Evolutionary conservation across 805 yeast genomes (phyloP).

Genomic region (Metschnikowia reukaufii): DNA sequence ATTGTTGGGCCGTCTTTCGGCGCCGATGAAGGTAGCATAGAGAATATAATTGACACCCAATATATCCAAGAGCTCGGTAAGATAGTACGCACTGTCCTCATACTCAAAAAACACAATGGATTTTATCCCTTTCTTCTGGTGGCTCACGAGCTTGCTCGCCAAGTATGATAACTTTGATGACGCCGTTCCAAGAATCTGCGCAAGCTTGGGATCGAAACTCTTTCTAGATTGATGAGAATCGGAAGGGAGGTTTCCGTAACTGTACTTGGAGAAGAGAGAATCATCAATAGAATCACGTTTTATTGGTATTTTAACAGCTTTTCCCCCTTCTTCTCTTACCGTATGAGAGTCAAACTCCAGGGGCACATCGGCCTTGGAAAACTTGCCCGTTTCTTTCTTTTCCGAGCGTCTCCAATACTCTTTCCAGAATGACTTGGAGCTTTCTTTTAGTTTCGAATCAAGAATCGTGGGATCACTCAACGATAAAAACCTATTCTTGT

Average conservation of each 20-base stretch:
- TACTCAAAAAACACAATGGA: conserved; percentile 68
- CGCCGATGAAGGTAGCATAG: conserved; percentile 60
- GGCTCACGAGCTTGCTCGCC: conserved; percentile 52
- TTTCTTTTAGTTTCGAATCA: conserved; percentile 29
- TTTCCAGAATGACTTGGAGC: conserved; percentile 51
- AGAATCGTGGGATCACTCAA: conserved; percentile 30
- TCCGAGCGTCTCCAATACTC: conserved; percentile 49
- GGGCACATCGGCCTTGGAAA: conserved; percentile 35
- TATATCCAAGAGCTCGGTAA: conserved; percentile 63
- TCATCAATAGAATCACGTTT: neutral
- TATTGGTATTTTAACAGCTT: neutral
- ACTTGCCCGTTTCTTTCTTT: conserved; percentile 36
- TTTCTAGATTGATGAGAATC: neutral
- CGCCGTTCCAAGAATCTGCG: conserved; percentile 56
- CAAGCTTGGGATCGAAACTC: conserved; percentile 17
- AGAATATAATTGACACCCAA: conserved; percentile 60
- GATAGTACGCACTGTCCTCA: conserved; percentile 68
- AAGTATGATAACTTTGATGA: conserved; percentile 65
- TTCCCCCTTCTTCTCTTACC: neutral
- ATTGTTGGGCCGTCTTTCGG: conserved; percentile 51
- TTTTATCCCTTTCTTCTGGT: conserved; percentile 48
- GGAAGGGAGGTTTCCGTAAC: neutral
- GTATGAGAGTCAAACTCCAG: neutral
- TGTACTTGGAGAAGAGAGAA: neutral
- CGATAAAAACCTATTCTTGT: conserved; percentile 48